A percentile compares a stretch with the other conserved stretches of the same genome.
Conservation (phyloP, 179 eudicot genomes). For the Spergularia azorica region DNA sequence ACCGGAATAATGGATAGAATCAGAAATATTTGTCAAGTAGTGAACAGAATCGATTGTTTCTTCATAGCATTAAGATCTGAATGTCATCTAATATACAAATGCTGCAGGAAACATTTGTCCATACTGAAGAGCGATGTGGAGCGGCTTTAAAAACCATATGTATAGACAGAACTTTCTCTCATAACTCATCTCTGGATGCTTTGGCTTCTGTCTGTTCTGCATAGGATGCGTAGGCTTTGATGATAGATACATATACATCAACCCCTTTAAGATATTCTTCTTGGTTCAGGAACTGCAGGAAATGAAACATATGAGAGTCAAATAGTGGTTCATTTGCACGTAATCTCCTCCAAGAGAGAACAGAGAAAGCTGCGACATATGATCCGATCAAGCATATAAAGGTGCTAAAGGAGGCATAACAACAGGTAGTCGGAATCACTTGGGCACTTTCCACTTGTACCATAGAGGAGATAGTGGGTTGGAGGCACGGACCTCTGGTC, state of each 20-base stretch:
- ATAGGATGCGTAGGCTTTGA: conserved; percentile 66
- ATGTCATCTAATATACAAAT: too few relatives aligned
- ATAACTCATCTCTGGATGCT: conserved; percentile 66
- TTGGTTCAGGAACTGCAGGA: conserved; percentile 56
- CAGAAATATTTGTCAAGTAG: too few relatives aligned
- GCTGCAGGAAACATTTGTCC: neutral
- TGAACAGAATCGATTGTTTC: neutral
- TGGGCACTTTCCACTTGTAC: too few relatives aligned
- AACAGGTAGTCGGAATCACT: too few relatives aligned
- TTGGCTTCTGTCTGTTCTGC: conserved; percentile 27
- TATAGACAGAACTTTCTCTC: neutral
- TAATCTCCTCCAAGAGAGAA: neutral
- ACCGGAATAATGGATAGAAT: neutral
- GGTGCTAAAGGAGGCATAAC: too few relatives aligned
- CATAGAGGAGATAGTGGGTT: too few relatives aligned
- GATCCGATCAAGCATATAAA: neutral
- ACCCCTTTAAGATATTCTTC: conserved; percentile 72
- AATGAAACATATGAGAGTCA: conserved; percentile 24
- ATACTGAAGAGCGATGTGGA: neutral
- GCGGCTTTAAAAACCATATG: neutral
- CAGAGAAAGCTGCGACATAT: neutral
- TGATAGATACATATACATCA: conserved; percentile 59
- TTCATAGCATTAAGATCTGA: neutral
- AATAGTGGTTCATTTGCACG: neutral
- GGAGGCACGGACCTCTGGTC: too few relatives aligned